phyloP scores from a whole-genome alignment of 202 grass and related monocot species.

The Zoysia matrella region DNA sequence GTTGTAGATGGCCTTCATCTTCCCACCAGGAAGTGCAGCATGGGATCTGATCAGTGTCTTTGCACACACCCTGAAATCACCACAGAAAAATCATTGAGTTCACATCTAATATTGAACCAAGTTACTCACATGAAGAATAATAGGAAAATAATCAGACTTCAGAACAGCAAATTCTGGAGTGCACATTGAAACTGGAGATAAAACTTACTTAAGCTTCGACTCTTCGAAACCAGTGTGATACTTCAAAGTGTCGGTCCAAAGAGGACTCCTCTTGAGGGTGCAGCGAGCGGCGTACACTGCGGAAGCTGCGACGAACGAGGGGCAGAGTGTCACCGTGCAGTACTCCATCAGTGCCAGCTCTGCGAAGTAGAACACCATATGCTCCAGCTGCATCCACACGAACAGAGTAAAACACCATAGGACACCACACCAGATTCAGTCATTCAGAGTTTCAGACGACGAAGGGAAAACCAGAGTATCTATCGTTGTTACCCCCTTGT shows the following conservation, averaged over 20 bases:
- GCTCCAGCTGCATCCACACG: constrained; percentile 58
- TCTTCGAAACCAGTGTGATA: constrained; percentile 69
- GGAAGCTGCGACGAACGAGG: constrained; percentile 72
- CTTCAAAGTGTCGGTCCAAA: constrained; percentile 77
- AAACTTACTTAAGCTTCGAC: constrained; percentile 56
- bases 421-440: not conserved
- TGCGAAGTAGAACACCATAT: constrained; percentile 75
- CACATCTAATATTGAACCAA: not conserved
- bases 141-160: not conserved
- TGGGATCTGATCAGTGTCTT: constrained; percentile 49
- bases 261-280: constrained; percentile 66
- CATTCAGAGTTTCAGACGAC: not conserved
- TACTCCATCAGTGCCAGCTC: constrained; percentile 79
- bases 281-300: constrained; percentile 67
- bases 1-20: constrained; percentile 53
- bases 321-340: constrained; percentile 37
- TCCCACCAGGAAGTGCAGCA: constrained; percentile 37
- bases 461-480: not conserved
- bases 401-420: not conserved
- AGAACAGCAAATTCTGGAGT: not conserved
- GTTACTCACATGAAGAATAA: not conserved
- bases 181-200: not conserved
- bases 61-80: constrained; percentile 51
- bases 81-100: constrained; percentile 3
- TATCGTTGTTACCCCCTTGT: constrained; percentile 59